Base-by-base conservation (phyloP, 2,329 filamentous ascomycete genomes). In the Parascedosporium putredinis region DNA sequence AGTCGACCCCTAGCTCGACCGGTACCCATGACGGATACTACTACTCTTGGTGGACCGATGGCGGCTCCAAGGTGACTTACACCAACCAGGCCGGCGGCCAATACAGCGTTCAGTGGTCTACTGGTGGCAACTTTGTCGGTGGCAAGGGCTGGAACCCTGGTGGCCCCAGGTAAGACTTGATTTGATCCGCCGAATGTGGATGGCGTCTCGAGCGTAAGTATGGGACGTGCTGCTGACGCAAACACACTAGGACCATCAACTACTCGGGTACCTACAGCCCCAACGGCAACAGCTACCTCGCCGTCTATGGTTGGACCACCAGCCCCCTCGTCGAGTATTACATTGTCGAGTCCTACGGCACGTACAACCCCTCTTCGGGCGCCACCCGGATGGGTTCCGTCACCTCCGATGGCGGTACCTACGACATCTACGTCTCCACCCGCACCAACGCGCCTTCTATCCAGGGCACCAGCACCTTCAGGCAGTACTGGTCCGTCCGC, bases 131-230 rank as follows among this genome's bases (percentile, higher is more conserved):
- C 65, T 73, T 78, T 46, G 75, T 78, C 29, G 74, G 67, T 51
- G 78, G 77, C 27, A 80, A 79, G 62, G 77, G 78, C 34, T 80
- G 76, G 75, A 71, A 71, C 51, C 70, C 75, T 18, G 76, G 76
- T 49, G 65, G 61, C 51, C 61, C 65, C 24, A 66, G 71, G 73
- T 78, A 67, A 52, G 64, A 31, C 27, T 31, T 31, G 7, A 31
- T 31, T 12, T n/a, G n/a, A n/a, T n/a, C n/a, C n/a, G n/a, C n/a
- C n/a, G n/a, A n/a, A n/a, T n/a, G n/a, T n/a, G n/a, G n/a, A n/a
- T n/a, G n/a, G n/a, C n/a, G n/a, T n/a, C n/a, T n/a, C n/a, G n/a
- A n/a, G n/a, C n/a, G n/a, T n/a, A n/a, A n/a, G n/a, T n/a, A n/a
- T n/a, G n/a, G n/a, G n/a, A n/a, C n/a, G n/a, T n/a, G n/a, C n/a